phyloP scores from a whole-genome alignment of 495 filamentous ascomycete species.

The Penicillium steckii region DNA sequence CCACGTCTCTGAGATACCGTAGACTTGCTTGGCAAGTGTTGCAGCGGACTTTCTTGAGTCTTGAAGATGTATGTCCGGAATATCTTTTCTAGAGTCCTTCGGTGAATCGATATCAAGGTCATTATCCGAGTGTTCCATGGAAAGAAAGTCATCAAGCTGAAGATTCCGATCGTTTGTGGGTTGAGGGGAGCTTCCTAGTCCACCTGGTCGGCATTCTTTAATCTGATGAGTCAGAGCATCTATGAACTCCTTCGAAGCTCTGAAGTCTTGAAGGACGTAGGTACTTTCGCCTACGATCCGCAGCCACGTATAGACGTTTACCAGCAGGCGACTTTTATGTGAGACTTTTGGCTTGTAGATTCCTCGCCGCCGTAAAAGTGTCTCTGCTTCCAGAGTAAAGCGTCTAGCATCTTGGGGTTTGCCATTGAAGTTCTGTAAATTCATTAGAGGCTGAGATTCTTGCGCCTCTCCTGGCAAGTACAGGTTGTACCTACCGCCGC shows the following conservation, averaged over 20 bases:
- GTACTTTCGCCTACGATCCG: constrained; percentile 30
- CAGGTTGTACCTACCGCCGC: constrained; percentile 20
- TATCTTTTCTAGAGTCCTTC: constrained; percentile 18
- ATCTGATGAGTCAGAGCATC: constrained; percentile 14
- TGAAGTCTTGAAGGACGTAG: constrained; percentile 23
- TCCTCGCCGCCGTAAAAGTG: constrained; percentile 25
- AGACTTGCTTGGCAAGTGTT: constrained; percentile 22
- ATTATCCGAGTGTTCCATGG: constrained; percentile 21
- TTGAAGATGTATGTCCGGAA: constrained; percentile 19
- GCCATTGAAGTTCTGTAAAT: constrained; percentile 14
- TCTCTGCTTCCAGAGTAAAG: constrained; percentile 26
- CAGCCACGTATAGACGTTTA: constrained; percentile 28
- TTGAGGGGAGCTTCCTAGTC: neutral
- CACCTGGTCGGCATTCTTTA: neutral
- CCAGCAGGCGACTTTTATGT: constrained; percentile 23
- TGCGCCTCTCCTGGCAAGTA: neutral
- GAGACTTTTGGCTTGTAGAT: constrained; percentile 19
- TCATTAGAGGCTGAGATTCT: neutral
- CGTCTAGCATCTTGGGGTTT: constrained; percentile 22
- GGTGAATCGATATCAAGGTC: constrained; percentile 28
- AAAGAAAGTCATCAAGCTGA: constrained; percentile 26
- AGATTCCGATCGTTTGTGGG: neutral
- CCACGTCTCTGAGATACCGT: constrained; percentile 32
- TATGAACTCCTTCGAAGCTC: constrained; percentile 12
- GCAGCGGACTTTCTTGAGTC: constrained; percentile 21